Evolutionary conservation across 441 rosid genomes (phyloP).

Genomic region (Populus hybrid): DNA sequence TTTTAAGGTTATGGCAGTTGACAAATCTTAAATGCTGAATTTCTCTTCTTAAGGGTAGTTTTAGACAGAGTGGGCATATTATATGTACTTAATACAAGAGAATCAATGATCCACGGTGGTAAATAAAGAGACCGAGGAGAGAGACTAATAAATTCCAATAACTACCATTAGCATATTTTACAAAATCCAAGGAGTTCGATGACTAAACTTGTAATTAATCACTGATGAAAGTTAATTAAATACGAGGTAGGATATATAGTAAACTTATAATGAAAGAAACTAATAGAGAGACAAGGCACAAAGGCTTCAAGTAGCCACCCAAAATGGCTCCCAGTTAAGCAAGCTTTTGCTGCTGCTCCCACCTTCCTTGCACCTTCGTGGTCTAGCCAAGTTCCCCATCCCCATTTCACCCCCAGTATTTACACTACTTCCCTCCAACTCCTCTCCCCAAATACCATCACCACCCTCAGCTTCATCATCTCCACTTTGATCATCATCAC

Average conservation of each 20-base stretch:
- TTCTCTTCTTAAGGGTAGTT: neutral
- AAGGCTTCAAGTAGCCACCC: conserved; percentile 54
- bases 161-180: conserved; percentile 33
- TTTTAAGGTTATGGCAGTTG: neutral
- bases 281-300: neutral
- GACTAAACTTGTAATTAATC: conserved; percentile 14
- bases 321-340: conserved; percentile 40
- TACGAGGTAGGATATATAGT: neutral
- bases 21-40: neutral
- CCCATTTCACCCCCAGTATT: conserved; percentile 33
- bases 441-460: conserved; percentile 16
- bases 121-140: neutral
- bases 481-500: conserved; percentile 16
- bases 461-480: neutral
- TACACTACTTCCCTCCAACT: conserved; percentile 13
- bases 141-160: conserved; percentile 19
- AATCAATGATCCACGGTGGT: neutral
- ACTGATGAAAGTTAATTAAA: conserved; percentile 1
- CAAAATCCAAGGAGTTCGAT: conserved; percentile 13
- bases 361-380: conserved; percentile 49
- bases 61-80: too few species aligned
- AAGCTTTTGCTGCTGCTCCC: conserved; percentile 39
- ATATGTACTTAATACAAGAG: neutral
- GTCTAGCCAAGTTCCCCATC: conserved; percentile 32
- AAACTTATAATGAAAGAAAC: neutral